Base-by-base conservation (phyloP, 495 filamentous ascomycete species). In the Hyaloscypha variabilis region DNA sequence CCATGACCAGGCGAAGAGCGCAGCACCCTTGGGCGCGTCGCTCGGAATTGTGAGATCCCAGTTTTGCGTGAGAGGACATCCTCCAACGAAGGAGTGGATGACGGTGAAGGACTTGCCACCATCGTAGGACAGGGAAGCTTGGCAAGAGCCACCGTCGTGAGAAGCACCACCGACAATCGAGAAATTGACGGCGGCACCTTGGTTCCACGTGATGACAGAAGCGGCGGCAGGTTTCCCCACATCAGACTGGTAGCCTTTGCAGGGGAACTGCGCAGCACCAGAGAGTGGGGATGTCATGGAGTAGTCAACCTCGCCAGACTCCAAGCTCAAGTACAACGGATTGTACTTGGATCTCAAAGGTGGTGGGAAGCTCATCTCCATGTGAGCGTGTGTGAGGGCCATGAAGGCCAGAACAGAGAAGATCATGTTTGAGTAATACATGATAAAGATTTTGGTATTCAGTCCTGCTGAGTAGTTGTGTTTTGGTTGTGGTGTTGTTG, bases 71-170 rank as follows among this genome's bases (percentile, higher is more conserved):
- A 78, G 67, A 0, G 87, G 88, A 77, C 88, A 92, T 60, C 76
- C 77, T 23, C 89, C 89, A 53, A 87, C 79, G 71, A 85, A 88
- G 25, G 82, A 83, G 74, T 88, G 82, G 74, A 92, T 84, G 63
- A 89, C 89, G 54, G 78, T 84, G 77, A 87, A 91, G 21, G 82
- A 81, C 26, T 70, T 75, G 17, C 85, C 88, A 53, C 81, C 74
- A 74, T 91, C 88, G 75, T 88, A 89, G 53, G 82, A 86, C 31
- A 91, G 75, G 0, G 81, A 77, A 30, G 83, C 77, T 73, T 92
- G 89, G 73, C 89, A 92, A 24, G 79, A 84, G 21, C 89, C 89
- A 42, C 89, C 89, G 36, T 77, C 78, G 75, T 91, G 89, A 24
- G 71, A 65, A 2, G 89, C 89, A 28, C 76, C 76, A 50, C 88